Evolutionary conservation across 768 basidiomycete species (phyloP), one percentile per base, ranked within the genome.

Genomic region (Kwoniella botswanensis): DNA sequence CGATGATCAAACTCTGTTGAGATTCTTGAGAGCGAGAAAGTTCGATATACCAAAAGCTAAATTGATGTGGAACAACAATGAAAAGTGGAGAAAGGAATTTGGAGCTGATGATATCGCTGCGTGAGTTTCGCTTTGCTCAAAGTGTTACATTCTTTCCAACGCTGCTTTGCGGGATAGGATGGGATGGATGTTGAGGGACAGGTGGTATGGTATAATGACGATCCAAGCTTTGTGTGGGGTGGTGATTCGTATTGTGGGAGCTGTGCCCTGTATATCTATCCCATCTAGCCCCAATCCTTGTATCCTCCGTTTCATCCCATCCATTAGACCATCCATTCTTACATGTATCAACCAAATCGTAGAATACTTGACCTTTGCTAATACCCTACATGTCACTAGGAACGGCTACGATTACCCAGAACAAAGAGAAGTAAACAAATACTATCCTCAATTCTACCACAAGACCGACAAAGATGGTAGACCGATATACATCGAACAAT

Each of bases 361-460:
- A 35, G 7, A 1, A 6, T 35, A 35, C 29, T 3, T 29, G 4
- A 5, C 29, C 29, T 35, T 35, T 35, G 35, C 35, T 35, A 35
- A 35, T 35, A 35, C 35, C 35, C 35, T 9, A 7, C 50, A 26
- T 26, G 52, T 53, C n/a, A 12, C 21, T 63, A 79, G 79, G 6
- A 72, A 81, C 71, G 76, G 79, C 81, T 98, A 97, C 81, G 89
- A 91, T 63, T 98, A 95, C 84, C 88, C 88, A 67, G 94, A 97
- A 84, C 90, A 90, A 80, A 85, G 84, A 46, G 87, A 89, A 76
- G 94, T 98, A 9, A 89, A 94, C 87, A 91, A 92, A 85, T 93
- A 91, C 78, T 98, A 97, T 79, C 94, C 95, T 2, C 94, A 96
- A 78, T 97, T 88, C 84, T 97, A 98, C 84, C 96, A 98, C 86